Evolutionary conservation across 768 basidiomycete species (phyloP).

Genomic region (Hypholoma fasciculare): DNA sequence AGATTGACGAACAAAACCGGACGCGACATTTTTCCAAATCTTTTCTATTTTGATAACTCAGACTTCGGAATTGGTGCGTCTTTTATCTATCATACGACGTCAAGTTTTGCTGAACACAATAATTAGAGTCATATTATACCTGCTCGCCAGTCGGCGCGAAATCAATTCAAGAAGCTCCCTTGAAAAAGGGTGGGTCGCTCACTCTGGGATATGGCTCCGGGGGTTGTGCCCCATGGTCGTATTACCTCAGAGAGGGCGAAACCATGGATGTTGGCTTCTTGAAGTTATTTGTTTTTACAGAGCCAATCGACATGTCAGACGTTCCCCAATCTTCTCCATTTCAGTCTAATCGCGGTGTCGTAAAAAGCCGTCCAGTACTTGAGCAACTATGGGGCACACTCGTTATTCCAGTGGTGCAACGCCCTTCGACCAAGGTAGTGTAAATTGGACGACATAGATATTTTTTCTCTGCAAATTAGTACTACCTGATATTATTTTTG

Average conservation of each 20-base stretch:
- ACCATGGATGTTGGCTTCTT: conserved; percentile 9
- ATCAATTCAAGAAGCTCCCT: background rate
- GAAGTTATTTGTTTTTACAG: conserved; percentile 12
- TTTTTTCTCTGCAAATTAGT: too few species aligned
- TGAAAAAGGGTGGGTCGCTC: background rate
- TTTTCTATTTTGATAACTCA: conserved; percentile 29
- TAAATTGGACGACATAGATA: background rate
- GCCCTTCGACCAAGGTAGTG: background rate
- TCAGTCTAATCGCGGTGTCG: background rate
- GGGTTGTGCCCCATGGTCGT: background rate
- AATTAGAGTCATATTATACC: background rate
- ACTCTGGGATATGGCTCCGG: conserved; percentile 11
- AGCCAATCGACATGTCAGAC: background rate
- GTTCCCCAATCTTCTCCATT: conserved; percentile 1
- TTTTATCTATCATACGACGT: background rate
- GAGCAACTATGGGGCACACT: conserved; percentile 1
- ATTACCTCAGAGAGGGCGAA: background rate
- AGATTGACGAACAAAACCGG: conserved; percentile 24
- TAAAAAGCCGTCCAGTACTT: too few species aligned
- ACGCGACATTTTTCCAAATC: conserved; percentile 17
- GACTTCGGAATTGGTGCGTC: conserved; percentile 26
- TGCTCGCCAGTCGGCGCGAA: background rate
- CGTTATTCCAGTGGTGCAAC: conserved; percentile 6
- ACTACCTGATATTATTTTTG: too few species aligned
- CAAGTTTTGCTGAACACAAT: background rate